phyloP scores from a whole-genome alignment of 306 rosid genomes.

The Cucurbita moschata region DNA sequence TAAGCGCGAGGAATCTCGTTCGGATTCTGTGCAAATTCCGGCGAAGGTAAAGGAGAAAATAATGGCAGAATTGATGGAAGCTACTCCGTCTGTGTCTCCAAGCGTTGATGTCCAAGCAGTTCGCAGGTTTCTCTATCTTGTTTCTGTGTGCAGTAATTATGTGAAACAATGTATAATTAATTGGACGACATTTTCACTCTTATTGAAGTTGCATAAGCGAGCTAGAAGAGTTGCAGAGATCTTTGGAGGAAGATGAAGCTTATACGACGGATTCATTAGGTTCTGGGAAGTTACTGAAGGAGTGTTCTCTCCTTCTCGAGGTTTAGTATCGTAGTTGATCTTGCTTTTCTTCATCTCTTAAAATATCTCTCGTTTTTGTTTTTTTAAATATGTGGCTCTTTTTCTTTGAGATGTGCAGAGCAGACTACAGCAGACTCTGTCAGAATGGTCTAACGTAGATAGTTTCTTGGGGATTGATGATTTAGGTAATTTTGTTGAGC shows the following conservation, averaged over 20 bases:
- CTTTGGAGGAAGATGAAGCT: slow-evolving; percentile 9
- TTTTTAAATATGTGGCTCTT: not conserved
- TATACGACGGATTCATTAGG: slow-evolving; percentile 25
- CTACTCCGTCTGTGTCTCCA: slow-evolving; percentile 13
- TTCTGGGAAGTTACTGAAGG: slow-evolving; percentile 19
- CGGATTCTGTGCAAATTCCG: not conserved
- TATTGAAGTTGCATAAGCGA: slow-evolving; percentile 36
- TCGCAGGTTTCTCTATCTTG: slow-evolving; percentile 29
- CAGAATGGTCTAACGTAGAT: slow-evolving; percentile 34
- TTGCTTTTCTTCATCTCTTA: not conserved
- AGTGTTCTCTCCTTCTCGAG: slow-evolving; percentile 37
- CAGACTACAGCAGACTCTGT: slow-evolving; percentile 32
- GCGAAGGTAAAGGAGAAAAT: not conserved
- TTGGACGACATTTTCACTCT: not conserved
- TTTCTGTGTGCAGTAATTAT: not conserved
- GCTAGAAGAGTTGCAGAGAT: slow-evolving; percentile 24
- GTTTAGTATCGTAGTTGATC: slow-evolving; percentile 11
- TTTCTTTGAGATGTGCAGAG: slow-evolving; percentile 18
- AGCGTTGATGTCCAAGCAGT: slow-evolving; percentile 18
- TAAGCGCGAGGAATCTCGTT: not conserved
- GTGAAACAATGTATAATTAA: not conserved
- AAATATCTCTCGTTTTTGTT: not conserved
- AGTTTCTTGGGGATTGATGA: slow-evolving; percentile 20
- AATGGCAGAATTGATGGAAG: slow-evolving; percentile 16
- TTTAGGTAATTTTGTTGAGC: slow-evolving; percentile 21